These are phyloP conservation scores for Lipomyces lipofer DNA, from an alignment of 805 yeast genomes.

Conservation along the genomic window DNA sequence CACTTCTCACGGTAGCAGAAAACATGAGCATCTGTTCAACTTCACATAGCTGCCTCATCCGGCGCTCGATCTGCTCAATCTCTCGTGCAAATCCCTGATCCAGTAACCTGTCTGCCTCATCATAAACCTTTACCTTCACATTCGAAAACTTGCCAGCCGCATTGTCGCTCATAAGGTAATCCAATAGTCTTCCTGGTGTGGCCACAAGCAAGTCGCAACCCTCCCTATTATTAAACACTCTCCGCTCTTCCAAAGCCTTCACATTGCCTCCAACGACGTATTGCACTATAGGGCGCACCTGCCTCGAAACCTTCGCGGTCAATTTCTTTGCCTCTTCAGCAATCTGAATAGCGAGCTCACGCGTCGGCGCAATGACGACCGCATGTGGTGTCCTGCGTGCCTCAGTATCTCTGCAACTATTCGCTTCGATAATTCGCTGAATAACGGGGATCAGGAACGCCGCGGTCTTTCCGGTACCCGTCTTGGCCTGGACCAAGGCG, in stretches of 20 bases:
- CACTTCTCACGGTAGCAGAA: conserved; percentile 81
- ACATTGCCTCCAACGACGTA: conserved; percentile 23
- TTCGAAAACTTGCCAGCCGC: conserved; percentile 45
- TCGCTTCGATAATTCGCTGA: conserved; percentile 62
- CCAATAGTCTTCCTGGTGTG: conserved; percentile 94
- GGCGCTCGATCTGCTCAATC: conserved; percentile 57
- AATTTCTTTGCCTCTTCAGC: conserved; percentile 34
- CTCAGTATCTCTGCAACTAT: background rate
- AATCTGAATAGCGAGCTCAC: conserved; percentile 92
- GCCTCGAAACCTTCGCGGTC: background rate
- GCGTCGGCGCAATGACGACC: conserved; percentile 83
- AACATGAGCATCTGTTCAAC: conserved; percentile 66
- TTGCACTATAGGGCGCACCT: background rate
- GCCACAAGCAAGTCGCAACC: conserved; percentile 94
- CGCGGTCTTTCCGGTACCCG: conserved; percentile 96
- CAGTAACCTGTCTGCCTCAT: conserved; percentile 87
- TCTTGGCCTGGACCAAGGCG: conserved; percentile 89
- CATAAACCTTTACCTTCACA: conserved; percentile 69
- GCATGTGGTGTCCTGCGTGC: conserved; percentile 50
- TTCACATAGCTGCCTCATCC: conserved; percentile 44
- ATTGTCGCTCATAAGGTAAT: conserved; percentile 52
- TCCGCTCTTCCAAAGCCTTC: background rate
- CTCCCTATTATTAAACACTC: conserved; percentile 48
- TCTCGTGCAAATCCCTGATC: conserved; percentile 77
- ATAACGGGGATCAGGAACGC: conserved; percentile 83